A percentile compares a stretch with the other conserved stretches of the same genome.
Conservation (phyloP, 805 yeast species). For the Sugiyamaella marilandica region DNA sequence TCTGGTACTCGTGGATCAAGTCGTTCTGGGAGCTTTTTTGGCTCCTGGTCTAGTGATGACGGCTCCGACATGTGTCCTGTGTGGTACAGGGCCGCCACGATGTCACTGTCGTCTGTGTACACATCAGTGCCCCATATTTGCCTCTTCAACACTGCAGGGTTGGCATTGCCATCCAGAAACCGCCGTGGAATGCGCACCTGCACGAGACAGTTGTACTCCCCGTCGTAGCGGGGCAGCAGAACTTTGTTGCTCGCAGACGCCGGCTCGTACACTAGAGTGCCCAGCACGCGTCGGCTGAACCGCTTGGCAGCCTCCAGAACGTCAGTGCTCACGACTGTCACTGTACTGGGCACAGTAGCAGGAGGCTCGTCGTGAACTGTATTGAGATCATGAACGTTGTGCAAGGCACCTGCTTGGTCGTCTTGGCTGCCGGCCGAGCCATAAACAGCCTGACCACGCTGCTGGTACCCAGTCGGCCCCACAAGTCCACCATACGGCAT, state of each 20-base stretch:
- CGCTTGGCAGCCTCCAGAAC: slow-evolving; percentile 38
- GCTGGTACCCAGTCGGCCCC: too few species aligned
- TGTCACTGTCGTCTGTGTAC: slow-evolving; percentile 91
- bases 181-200: slow-evolving; percentile 54
- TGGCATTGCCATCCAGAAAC: slow-evolving; percentile 37
- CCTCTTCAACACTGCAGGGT: slow-evolving; percentile 41
- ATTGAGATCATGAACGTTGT: neutral
- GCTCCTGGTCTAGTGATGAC: slow-evolving; percentile 8
- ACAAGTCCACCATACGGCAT: too few species aligned
- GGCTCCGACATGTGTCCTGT: slow-evolving; percentile 52
- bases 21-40: slow-evolving; percentile 20
- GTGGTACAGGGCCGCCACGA: slow-evolving; percentile 69
- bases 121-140: slow-evolving; percentile 89
- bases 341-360: slow-evolving; percentile 23
- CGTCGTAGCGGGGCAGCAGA: slow-evolving; percentile 29
- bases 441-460: too few species aligned
- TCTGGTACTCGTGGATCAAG: neutral
- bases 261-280: slow-evolving; percentile 48
- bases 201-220: slow-evolving; percentile 37
- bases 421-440: neutral
- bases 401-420: too few species aligned
- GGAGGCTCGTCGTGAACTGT: slow-evolving; percentile 3
- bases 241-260: slow-evolving; percentile 10
- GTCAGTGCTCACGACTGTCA: slow-evolving; percentile 37
- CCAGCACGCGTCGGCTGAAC: slow-evolving; percentile 47